Evolutionary conservation across 192 early-diverging fungal species (phyloP).

Genomic region (Coemansia sp.): DNA sequence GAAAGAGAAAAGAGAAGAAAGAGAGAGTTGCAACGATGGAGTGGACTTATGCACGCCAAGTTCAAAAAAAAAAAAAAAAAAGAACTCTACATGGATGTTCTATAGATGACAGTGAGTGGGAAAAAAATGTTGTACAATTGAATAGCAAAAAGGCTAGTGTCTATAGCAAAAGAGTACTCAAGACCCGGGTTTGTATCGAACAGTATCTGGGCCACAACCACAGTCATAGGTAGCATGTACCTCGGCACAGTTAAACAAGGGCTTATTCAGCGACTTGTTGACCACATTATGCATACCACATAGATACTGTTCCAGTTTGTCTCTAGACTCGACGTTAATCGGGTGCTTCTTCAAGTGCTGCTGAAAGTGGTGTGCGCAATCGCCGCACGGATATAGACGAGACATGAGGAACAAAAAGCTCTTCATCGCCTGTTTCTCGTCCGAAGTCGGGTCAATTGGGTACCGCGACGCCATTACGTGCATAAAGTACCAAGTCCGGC

Average conservation of each 20-base stretch:
- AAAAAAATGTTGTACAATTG: not conserved
- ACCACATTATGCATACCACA: conserved; percentile 91
- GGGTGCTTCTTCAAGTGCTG: conserved; percentile 73
- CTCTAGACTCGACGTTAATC: conserved; percentile 72
- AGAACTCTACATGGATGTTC: not conserved
- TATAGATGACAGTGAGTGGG: not conserved
- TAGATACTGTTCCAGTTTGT: conserved; percentile 79
- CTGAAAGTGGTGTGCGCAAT: conserved; percentile 92
- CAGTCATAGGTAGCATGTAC: conserved; percentile 83
- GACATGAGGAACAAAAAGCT: conserved; percentile 84
- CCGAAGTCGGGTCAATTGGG: conserved; percentile 73
- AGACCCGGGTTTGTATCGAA: conserved; percentile 39
- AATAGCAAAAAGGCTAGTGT: not conserved
- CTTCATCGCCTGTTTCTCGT: conserved; percentile 74
- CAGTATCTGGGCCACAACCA: conserved; percentile 68
- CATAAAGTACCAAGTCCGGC: conserved; percentile 86
- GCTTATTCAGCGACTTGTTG: conserved; percentile 81
- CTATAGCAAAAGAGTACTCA: not conserved
- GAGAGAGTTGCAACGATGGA: not conserved
- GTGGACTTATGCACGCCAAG: not conserved
- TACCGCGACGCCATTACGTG: conserved; percentile 92
- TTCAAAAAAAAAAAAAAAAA: conserved; percentile 6
- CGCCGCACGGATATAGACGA: conserved; percentile 93
- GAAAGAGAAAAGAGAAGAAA: not conserved
- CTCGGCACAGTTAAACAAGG: conserved; percentile 75